Conservation (phyloP, 1,139 yeast species). For the Taphrina betulina region DNA sequence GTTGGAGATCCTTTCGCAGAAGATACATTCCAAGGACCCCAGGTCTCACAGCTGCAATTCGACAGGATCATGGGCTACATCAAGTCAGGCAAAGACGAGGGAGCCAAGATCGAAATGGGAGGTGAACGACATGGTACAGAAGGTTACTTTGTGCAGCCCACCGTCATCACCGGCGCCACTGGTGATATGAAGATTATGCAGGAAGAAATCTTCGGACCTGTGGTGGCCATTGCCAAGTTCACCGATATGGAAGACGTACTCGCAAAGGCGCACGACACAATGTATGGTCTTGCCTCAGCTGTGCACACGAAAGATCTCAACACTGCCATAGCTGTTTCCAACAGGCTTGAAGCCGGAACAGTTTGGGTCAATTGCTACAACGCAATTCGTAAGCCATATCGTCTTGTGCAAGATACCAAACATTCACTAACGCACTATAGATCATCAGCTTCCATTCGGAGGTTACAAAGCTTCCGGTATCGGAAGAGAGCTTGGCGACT, state of each 20-base stretch:
- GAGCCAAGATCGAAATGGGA: conserved; percentile 73
- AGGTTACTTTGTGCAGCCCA: conserved; percentile 79
- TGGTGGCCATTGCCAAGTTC: conserved; percentile 72
- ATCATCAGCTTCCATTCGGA: conserved; percentile 74
- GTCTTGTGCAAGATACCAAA: too few species aligned
- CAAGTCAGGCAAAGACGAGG: conserved; percentile 69
- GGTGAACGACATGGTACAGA: conserved; percentile 62
- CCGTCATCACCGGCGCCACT: conserved; percentile 69
- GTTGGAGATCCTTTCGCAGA: conserved; percentile 78
- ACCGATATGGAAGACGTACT: conserved; percentile 69
- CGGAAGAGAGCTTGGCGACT: conserved; percentile 89
- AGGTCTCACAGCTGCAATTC: conserved; percentile 71
- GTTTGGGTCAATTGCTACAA: conserved; percentile 82
- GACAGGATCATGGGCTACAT: conserved; percentile 73
- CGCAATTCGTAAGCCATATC: conserved; percentile 60
- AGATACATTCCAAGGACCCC: conserved; percentile 78
- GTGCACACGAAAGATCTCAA: conserved; percentile 65
- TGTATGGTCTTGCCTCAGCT: conserved; percentile 84
- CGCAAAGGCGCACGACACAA: conserved; percentile 66
- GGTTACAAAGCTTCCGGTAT: conserved; percentile 86
- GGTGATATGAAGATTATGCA: conserved; percentile 66
- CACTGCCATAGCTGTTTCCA: conserved; percentile 63
- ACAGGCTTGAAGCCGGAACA: conserved; percentile 73
- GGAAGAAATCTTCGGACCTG: conserved; percentile 89
- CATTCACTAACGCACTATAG: too few species aligned